phyloP scores from a whole-genome alignment of 2,329 filamentous ascomycete genomes.

The Colletotrichum sp. region DNA sequence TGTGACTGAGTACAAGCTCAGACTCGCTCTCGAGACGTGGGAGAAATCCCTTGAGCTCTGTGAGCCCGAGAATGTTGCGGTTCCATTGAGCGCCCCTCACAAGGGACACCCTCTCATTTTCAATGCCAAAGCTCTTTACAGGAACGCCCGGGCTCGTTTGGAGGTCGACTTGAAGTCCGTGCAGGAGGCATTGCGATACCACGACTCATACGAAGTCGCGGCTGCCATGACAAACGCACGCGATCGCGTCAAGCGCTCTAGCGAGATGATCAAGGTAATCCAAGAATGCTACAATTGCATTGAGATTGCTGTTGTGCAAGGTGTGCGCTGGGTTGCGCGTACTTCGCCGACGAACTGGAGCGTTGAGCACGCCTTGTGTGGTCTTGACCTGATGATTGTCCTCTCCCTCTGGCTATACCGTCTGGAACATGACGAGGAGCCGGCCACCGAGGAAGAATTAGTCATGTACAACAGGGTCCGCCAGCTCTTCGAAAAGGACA shows the following conservation, averaged over 20 bases:
- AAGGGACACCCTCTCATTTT: conserved; percentile 96
- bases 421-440: conserved; percentile 98
- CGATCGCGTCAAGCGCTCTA: conserved; percentile 91
- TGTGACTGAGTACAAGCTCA: conserved; percentile 96
- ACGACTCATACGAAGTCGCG: conserved; percentile 96
- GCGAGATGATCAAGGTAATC: conserved; percentile 98
- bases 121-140: conserved; percentile 97
- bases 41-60: conserved; percentile 94
- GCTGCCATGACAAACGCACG: conserved; percentile 95
- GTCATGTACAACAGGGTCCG: conserved; percentile 93
- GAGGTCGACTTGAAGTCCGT: conserved; percentile 96
- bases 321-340: conserved; percentile 96
- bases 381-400: conserved; percentile 96
- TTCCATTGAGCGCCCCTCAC: conserved; percentile 91
- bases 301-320: conserved; percentile 91
- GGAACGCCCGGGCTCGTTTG: conserved; percentile 89
- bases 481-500: conserved; percentile 88
- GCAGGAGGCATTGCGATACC: conserved; percentile 94
- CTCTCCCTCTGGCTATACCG: conserved; percentile 98
- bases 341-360: conserved; percentile 99
- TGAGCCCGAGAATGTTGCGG: conserved; percentile 86
- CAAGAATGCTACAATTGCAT: conserved; percentile 98
- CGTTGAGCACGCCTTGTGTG: conserved; percentile 95
- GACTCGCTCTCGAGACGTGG: conserved; percentile 97
- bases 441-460: conserved; percentile 81